Conservation (phyloP, 2,329 filamentous ascomycete genomes). For the Aphanocladium album region DNA sequence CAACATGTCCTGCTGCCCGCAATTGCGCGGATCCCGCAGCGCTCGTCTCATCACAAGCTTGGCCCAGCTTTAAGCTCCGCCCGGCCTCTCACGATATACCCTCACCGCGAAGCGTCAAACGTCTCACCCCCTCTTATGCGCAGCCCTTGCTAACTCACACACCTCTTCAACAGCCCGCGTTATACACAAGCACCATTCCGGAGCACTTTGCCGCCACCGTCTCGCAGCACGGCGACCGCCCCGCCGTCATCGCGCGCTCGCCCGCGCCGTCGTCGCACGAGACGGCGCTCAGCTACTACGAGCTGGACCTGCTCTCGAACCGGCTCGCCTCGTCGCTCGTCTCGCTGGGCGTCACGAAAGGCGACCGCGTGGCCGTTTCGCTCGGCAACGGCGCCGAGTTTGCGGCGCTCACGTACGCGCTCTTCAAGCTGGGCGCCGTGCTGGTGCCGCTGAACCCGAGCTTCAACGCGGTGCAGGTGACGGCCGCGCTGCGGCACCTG, state of each 20-base stretch:
- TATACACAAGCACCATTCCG: constrained; percentile 64
- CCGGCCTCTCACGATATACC: no score
- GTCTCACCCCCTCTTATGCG: not conserved
- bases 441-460: constrained; percentile 90
- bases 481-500: constrained; percentile 72
- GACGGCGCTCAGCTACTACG: constrained; percentile 65
- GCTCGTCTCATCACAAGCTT: no score
- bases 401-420: constrained; percentile 77
- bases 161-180: constrained; percentile 47
- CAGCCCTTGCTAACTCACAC: not conserved
- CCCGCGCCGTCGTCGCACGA: constrained; percentile 47
- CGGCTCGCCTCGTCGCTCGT: constrained; percentile 65
- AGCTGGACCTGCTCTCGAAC: constrained; percentile 72
- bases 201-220: constrained; percentile 67
- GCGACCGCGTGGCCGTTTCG: constrained; percentile 79
- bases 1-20: no score
- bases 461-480: constrained; percentile 76
- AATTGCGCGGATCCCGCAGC: no score
- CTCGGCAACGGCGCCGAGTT: constrained; percentile 83
- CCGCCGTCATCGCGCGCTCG: constrained; percentile 50
- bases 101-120: no score
- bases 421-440: constrained; percentile 92
- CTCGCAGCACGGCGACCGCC: constrained; percentile 56
- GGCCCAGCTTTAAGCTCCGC: no score
- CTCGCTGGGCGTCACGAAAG: constrained; percentile 69